These are phyloP conservation scores for Domatiomyces globalis DNA, from an alignment of 2,329 filamentous ascomycete species.

Conservation along the genomic window DNA sequence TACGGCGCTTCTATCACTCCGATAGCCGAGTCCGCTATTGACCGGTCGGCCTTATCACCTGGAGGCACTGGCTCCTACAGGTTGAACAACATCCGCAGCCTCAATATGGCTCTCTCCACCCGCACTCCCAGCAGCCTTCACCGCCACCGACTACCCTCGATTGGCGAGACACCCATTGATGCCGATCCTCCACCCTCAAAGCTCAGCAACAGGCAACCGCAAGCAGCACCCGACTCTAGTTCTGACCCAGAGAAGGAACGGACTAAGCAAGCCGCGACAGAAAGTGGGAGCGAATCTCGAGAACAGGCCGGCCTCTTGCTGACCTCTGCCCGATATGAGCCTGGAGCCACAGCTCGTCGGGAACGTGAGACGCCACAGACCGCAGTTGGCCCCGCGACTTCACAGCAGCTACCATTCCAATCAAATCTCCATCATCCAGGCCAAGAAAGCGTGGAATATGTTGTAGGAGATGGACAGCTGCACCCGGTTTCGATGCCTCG, in stretches of 20 bases:
- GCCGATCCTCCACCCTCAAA: conserved; percentile 26
- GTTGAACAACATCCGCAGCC: conserved; percentile 46
- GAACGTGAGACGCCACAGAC: conserved; percentile 40
- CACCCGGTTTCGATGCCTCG: conserved; percentile 56
- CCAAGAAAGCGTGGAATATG: conserved; percentile 24
- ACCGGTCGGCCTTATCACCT: conserved; percentile 50
- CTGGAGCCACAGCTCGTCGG: conserved; percentile 20
- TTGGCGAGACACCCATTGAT: conserved; percentile 53
- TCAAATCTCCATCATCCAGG: conserved; percentile 40
- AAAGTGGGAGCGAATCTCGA: conserved; percentile 17
- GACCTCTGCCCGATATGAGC: conserved; percentile 33
- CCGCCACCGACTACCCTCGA: conserved; percentile 58
- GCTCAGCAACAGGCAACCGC: conserved; percentile 8
- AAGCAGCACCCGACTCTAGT: conserved; percentile 33
- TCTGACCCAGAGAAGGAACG: conserved; percentile 33
- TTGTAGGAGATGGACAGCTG: conserved; percentile 24
- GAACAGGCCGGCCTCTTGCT: conserved; percentile 28
- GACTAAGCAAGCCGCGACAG: conserved; percentile 14
- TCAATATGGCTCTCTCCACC: conserved; percentile 57
- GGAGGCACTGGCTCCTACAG: conserved; percentile 46
- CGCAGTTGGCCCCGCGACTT: conserved; percentile 34
- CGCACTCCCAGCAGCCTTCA: conserved; percentile 30
- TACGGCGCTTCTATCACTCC: conserved; percentile 68
- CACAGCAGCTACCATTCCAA: conserved; percentile 1
- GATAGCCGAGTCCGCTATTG: conserved; percentile 61